These are phyloP conservation scores for Phascolomyces articulosus DNA, from an alignment of 371 early-diverging fungal genomes.

Conservation along the genomic window DNA sequence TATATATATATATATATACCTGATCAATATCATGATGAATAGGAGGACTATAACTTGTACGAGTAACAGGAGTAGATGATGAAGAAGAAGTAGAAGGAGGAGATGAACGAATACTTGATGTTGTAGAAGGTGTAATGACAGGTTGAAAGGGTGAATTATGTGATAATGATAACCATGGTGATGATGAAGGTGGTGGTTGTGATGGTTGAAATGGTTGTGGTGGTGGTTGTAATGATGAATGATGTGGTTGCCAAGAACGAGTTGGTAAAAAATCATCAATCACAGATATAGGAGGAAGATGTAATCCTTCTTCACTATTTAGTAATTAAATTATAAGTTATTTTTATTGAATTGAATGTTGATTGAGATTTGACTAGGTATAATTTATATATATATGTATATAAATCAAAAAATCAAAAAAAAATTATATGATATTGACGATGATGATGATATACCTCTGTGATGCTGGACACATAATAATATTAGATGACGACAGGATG, in stretches of 20 bases:
- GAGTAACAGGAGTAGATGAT: not conserved
- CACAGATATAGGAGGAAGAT: slow-evolving; percentile 21
- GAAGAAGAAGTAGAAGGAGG: not conserved
- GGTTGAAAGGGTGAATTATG: slow-evolving; percentile 1
- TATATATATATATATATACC: not conserved
- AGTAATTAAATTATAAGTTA: too few relatives aligned
- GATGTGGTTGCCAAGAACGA: slow-evolving; percentile 12
- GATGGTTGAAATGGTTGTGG: not conserved
- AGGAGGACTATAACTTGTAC: not conserved
- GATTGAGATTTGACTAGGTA: too few relatives aligned
- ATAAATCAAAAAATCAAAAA: too few relatives aligned
- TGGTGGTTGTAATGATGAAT: not conserved
- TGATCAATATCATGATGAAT: not conserved
- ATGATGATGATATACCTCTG: slow-evolving; percentile 10
- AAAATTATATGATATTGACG: too few relatives aligned
- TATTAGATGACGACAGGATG: slow-evolving; percentile 4
- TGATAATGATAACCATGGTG: not conserved
- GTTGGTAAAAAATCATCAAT: slow-evolving; percentile 18
- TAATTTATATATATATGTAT: too few relatives aligned
- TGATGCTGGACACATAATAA: slow-evolving; percentile 4
- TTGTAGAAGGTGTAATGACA: not conserved
- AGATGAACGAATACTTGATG: not conserved
- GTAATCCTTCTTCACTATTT: slow-evolving; percentile 1
- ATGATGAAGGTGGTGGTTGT: slow-evolving; percentile 6
- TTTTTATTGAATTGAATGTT: too few relatives aligned